Evolutionary conservation across 495 filamentous ascomycete genomes (phyloP), one percentile per base, ranked within the genome.

Genomic region (Tetracladium marchalianum): DNA sequence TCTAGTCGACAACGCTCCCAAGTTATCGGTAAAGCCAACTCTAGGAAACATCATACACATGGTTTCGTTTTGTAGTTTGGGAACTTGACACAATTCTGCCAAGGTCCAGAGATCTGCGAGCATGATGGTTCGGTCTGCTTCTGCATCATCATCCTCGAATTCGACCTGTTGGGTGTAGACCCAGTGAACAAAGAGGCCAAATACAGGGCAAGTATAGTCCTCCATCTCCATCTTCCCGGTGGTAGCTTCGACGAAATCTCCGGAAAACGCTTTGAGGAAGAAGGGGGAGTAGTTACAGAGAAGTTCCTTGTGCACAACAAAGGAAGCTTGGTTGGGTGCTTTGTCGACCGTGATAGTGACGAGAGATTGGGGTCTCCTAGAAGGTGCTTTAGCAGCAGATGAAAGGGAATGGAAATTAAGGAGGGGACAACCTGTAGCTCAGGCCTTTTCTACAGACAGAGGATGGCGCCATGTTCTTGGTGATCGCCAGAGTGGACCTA

Each of bases 61-160:
- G 90, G 90, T 75, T 77, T 35, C 58, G 94, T 66, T 77, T 74
- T 60, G 84, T 87, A 48, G 74, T 77, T 44, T 92, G 84, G 84
- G 69, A 65, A 39, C 22, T 5, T n/a, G 15, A 24, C 31, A 46
- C 0, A 22, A 34, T 15, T 38, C 19, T 4, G 35, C 33, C 11
- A 46, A 36, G 2, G 35, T 31, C 44, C 44, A 46, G 35, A 46
- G 35, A 13, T 17, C 31, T 12, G 35, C 24, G 9, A 46, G 44
- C 5, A 24, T 10, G 8, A 39, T 1, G 17, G 39, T 27, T 27
- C 7, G 19, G 19, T 44, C 19, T 9, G 34, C 8, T 8, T 24
- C 22, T 35, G 33, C 16, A 24, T 9, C 15, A 19, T 35, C 11
- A 22, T 13, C 15, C 10, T 27, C 16, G 18, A 46, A 36, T 3